Evolutionary conservation across 257 asterid genomes (phyloP).

Genomic region (Galeopsis tetrahit): DNA sequence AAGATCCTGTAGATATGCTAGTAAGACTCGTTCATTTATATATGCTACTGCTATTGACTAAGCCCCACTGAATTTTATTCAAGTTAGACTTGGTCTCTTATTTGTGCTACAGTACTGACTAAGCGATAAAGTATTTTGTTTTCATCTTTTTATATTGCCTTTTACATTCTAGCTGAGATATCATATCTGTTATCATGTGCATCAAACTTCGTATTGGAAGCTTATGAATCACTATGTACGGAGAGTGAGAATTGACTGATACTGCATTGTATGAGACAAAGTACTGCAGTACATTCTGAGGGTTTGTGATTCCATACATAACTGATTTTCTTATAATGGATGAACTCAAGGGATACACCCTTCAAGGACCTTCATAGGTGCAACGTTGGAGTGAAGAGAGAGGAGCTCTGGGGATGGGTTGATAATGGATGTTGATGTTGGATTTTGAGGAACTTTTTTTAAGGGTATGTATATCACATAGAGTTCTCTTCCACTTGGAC

Average conservation of each 20-base stretch:
- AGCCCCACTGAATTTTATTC: neutral
- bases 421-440: too few relatives aligned
- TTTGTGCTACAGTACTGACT: conserved; percentile 10
- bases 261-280: neutral
- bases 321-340: too few relatives aligned
- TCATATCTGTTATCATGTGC: neutral
- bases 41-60: conserved; percentile 7
- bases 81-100: conserved; percentile 11
- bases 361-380: too few relatives aligned
- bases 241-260: neutral
- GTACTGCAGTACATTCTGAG: neutral
- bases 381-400: too few relatives aligned
- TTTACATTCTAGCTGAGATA: conserved; percentile 9
- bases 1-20: conserved; percentile 6
- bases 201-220: conserved; percentile 1
- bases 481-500: too few relatives aligned
- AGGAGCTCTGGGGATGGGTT: too few relatives aligned
- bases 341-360: too few relatives aligned
- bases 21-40: conserved; percentile 1
- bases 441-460: too few relatives aligned
- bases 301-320: neutral
- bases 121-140: neutral
- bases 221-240: neutral
- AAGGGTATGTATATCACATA: too few relatives aligned
- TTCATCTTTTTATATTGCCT: neutral